Conservation (phyloP, 2,329 filamentous ascomycete species). For the Fusarium pseudograminearum region DNA sequence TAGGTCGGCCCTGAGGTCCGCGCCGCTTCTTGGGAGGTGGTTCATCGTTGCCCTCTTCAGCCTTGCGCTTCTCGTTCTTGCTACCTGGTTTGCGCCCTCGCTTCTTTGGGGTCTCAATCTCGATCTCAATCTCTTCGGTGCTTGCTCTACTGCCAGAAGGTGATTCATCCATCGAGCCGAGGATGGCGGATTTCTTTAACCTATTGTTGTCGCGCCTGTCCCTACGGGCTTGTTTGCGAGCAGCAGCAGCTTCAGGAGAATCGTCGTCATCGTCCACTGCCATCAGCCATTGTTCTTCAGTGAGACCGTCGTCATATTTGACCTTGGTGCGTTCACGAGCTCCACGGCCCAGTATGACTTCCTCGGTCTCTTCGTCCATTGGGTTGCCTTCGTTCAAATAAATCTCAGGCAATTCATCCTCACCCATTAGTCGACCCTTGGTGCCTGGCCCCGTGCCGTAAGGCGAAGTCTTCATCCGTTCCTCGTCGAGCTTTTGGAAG, state of each 20-base stretch:
- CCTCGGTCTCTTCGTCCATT: conserved; percentile 79
- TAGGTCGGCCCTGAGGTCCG: conserved; percentile 76
- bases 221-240: conserved; percentile 87
- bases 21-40: conserved; percentile 83
- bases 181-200: conserved; percentile 64
- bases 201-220: conserved; percentile 84
- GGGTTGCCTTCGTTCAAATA: conserved; percentile 90
- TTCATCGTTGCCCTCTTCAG: conserved; percentile 80
- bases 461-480: conserved; percentile 71
- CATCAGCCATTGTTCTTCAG: conserved; percentile 98
- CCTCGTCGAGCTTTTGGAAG: conserved; percentile 87
- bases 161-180: conserved; percentile 69
- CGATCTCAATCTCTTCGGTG: conserved; percentile 78
- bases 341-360: conserved; percentile 82
- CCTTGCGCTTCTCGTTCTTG: conserved; percentile 89
- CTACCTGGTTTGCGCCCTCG: conserved; percentile 83
- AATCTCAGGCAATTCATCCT: conserved; percentile 91
- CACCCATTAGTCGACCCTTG: conserved; percentile 85
- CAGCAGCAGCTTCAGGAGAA: conserved; percentile 90
- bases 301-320: conserved; percentile 95
- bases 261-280: conserved; percentile 98
- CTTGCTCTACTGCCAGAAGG: conserved; percentile 83
- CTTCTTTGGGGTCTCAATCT: conserved; percentile 78
- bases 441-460: conserved; percentile 77
- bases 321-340: conserved; percentile 95